Percentiles rank a stretch among this genome's conserved stretches.
phyloP scores from a whole-genome alignment of 192 early-diverging fungal species.

The Coemansia sp. region DNA sequence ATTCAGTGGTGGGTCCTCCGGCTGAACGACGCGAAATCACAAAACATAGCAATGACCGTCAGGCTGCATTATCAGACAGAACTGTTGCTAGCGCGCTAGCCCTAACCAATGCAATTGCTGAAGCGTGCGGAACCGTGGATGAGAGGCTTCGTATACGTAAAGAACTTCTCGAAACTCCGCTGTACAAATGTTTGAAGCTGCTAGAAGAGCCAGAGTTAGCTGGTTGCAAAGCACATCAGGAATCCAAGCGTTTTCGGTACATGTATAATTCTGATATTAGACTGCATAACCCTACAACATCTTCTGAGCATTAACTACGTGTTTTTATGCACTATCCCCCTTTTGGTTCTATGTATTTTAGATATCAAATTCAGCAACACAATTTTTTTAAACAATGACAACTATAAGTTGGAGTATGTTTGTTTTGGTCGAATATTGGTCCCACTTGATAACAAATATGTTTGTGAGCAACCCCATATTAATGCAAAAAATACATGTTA shows the following conservation, averaged over 20 bases:
- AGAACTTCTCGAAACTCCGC: slow-evolving; percentile 41
- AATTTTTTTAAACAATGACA: no score
- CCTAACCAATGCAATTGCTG: slow-evolving; percentile 39
- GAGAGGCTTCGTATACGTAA: slow-evolving; percentile 35
- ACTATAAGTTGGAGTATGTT: no score
- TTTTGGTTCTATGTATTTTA: no score
- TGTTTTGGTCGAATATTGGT: no score
- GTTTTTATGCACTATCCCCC: neutral
- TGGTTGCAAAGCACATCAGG: slow-evolving; percentile 6
- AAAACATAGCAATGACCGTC: neutral
- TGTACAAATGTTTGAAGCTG: slow-evolving; percentile 39
- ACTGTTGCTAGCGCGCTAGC: slow-evolving; percentile 25
- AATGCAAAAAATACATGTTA: no score
- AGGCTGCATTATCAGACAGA: slow-evolving; percentile 14
- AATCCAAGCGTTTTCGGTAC: slow-evolving; percentile 34
- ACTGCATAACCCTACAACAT: slow-evolving; percentile 12
- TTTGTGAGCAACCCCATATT: no score
- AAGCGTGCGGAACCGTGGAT: slow-evolving; percentile 17
- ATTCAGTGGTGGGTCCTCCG: neutral
- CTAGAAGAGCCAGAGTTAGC: slow-evolving; percentile 38
- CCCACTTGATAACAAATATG: no score
- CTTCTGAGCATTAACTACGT: neutral
- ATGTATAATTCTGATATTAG: slow-evolving; percentile 35
- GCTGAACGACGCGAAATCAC: neutral
- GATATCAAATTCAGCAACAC: neutral